Evolutionary conservation across 805 yeast genomes (phyloP).

Genomic region (Zygosaccharomyces bailii): DNA sequence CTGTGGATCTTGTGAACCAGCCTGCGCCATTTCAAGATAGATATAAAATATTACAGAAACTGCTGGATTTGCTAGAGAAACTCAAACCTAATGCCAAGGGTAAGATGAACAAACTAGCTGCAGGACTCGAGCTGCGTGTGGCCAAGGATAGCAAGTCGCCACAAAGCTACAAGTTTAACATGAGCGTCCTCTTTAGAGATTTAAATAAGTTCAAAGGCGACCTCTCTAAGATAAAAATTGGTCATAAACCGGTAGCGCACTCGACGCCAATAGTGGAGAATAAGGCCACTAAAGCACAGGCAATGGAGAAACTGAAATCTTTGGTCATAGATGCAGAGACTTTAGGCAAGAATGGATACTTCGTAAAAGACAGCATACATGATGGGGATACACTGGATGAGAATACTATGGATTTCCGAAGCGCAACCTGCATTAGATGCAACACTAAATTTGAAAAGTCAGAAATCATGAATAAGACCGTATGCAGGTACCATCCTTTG

Average conservation of each 20-base stretch:
- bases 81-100: slow-evolving; percentile 16
- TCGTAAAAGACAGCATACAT: slow-evolving; percentile 9
- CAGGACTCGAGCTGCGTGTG: slow-evolving; percentile 27
- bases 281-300: slow-evolving; percentile 16
- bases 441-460: slow-evolving; percentile 27
- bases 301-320: slow-evolving; percentile 19
- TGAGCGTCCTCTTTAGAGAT: slow-evolving; percentile 33
- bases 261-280: slow-evolving; percentile 8
- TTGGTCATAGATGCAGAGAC: slow-evolving; percentile 19
- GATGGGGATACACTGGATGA: not conserved
- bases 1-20: slow-evolving; percentile 30
- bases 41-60: slow-evolving; percentile 29
- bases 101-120: slow-evolving; percentile 22
- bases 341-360: slow-evolving; percentile 28
- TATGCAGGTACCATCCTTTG: slow-evolving; percentile 32
- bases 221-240: slow-evolving; percentile 23
- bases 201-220: slow-evolving; percentile 30
- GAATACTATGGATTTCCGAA: not conserved
- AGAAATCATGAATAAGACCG: slow-evolving; percentile 26
- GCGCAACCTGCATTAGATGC: slow-evolving; percentile 31
- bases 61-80: slow-evolving; percentile 24
- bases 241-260: slow-evolving; percentile 21
- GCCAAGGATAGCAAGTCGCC: slow-evolving; percentile 28
- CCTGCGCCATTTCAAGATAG: slow-evolving; percentile 35
- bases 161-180: slow-evolving; percentile 34